phyloP scores from a whole-genome alignment of 176 grass and related monocot genomes.

The Triticum timopheevii region DNA sequence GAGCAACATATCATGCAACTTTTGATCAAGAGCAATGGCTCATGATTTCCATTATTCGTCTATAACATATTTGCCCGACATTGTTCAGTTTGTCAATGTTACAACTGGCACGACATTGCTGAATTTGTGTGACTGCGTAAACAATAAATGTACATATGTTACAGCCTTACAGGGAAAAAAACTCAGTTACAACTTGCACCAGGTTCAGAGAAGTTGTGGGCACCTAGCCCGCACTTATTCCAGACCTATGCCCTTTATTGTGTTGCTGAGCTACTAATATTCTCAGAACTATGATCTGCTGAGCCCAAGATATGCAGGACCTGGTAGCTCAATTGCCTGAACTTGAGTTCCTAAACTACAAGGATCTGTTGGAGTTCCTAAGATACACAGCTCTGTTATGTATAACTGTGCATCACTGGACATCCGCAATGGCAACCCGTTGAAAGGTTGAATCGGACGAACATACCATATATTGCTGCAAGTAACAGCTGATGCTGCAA shows the following conservation, averaged over 20 bases:
- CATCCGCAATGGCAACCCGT: background rate
- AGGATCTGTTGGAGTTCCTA: background rate
- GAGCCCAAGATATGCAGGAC: background rate
- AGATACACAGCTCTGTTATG: background rate
- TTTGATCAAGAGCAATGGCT: background rate
- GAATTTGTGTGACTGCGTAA: background rate
- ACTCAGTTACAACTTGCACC: background rate
- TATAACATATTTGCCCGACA: background rate
- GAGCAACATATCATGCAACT: background rate
- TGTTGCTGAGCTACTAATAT: constrained; percentile 3
- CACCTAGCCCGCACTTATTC: constrained; percentile 1
- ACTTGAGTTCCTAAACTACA: background rate
- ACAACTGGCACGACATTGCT: background rate
- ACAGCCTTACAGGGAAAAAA: background rate
- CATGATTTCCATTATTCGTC: constrained; percentile 4
- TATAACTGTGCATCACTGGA: background rate
- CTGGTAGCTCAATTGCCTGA: constrained; percentile 3
- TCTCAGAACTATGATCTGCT: background rate
- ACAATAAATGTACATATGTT: constrained; percentile 13
- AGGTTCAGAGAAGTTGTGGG: background rate
- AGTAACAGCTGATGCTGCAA: constrained; percentile 5
- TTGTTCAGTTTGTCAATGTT: background rate
- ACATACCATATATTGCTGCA: constrained; percentile 4
- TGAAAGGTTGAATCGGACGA: background rate
- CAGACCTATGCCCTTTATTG: background rate